Conservation (phyloP, 1,139 yeast genomes). For the Candida sanyaensis region DNA sequence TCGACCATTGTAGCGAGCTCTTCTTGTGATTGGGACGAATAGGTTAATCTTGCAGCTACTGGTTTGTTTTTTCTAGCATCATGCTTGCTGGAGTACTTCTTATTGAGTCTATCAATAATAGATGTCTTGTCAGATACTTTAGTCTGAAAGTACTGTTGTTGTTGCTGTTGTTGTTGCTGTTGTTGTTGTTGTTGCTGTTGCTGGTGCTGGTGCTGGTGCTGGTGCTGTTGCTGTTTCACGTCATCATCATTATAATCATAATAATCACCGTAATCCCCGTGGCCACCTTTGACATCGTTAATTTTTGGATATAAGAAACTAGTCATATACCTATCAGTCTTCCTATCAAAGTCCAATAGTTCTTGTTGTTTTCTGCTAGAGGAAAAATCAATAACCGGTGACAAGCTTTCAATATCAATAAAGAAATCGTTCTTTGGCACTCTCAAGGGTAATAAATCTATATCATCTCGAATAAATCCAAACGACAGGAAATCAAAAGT, state of each 20-base stretch:
- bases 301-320: slow-evolving; percentile 28
- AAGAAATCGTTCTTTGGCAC: slow-evolving; percentile 45
- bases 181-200: no score
- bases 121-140: neutral
- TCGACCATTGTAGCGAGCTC: no score
- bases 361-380: slow-evolving; percentile 37
- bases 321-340: slow-evolving; percentile 21
- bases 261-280: slow-evolving; percentile 11
- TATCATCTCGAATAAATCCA: slow-evolving; percentile 67
- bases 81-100: slow-evolving; percentile 18
- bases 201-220: no score
- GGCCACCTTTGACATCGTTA: neutral
- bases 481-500: slow-evolving; percentile 74
- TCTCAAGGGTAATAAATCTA: slow-evolving; percentile 53
- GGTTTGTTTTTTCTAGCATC: slow-evolving; percentile 11
- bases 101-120: slow-evolving; percentile 20
- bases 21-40: slow-evolving; percentile 5
- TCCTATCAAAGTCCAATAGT: slow-evolving; percentile 24
- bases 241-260: slow-evolving; percentile 16
- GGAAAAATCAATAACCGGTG: slow-evolving; percentile 38
- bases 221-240: no score
- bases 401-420: slow-evolving; percentile 51
- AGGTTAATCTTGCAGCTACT: neutral
- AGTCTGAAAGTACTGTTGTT: no score
- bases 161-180: no score